Conservation (phyloP, 2,329 filamentous ascomycete species). For the Claviceps citrina region DNA sequence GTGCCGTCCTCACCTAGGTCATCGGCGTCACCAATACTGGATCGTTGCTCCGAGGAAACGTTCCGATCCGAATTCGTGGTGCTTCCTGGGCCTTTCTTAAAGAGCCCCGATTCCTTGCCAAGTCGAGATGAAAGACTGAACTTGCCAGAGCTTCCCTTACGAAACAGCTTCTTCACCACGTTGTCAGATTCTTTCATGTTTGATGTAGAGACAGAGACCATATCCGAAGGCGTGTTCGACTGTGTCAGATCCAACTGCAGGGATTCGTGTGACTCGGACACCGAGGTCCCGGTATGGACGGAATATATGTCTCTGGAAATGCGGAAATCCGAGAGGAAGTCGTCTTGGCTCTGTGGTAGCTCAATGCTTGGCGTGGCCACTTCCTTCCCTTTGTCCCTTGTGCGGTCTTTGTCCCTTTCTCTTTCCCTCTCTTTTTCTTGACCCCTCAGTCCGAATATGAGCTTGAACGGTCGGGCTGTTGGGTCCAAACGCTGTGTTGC, state of each 20-base stretch:
- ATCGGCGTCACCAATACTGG: conserved; percentile 42
- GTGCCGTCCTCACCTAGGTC: conserved; percentile 32
- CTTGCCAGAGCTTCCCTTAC: conserved; percentile 51
- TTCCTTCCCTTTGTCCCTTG: conserved; percentile 25
- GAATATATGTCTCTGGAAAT: conserved; percentile 42
- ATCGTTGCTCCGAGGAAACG: conserved; percentile 35
- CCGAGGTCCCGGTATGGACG: conserved; percentile 40
- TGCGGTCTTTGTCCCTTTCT: conserved; percentile 15
- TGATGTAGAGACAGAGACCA: conserved; percentile 24
- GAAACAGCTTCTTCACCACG: conserved; percentile 44
- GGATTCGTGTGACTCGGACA: conserved; percentile 46
- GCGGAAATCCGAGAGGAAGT: conserved; percentile 37
- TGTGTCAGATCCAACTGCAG: conserved; percentile 37
- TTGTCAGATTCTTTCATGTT: conserved; percentile 37
- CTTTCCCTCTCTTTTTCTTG: conserved; percentile 21
- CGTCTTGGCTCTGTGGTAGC: conserved; percentile 21
- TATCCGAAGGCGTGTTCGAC: conserved; percentile 43
- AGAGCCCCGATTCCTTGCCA: conserved; percentile 37
- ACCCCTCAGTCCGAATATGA: conserved; percentile 38
- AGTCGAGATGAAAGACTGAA: conserved; percentile 45
- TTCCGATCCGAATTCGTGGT: conserved; percentile 43
- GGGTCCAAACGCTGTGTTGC: conserved; percentile 62
- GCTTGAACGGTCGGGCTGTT: conserved; percentile 74
- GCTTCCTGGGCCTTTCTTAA: conserved; percentile 45
- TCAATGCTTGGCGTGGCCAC: conserved; percentile 25